Evolutionary conservation across 2,329 filamentous ascomycete genomes (phyloP).

Genomic region (Golovinomyces cichoracearum): DNA sequence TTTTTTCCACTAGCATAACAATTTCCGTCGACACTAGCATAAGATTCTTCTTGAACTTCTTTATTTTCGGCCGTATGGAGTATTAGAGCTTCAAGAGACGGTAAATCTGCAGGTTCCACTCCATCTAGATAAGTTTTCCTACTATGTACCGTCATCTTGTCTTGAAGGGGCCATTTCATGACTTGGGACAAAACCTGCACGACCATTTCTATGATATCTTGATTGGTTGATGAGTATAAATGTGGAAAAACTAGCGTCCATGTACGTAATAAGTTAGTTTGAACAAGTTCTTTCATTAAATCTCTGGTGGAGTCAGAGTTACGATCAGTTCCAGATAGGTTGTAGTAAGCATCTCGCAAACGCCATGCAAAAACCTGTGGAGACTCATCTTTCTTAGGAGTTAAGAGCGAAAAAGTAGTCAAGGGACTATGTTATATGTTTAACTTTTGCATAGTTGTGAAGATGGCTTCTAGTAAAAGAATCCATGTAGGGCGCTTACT

Average conservation of each 20-base stretch:
- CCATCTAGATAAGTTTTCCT: background rate
- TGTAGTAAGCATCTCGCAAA: background rate
- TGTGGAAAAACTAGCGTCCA: background rate
- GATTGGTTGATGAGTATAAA: background rate
- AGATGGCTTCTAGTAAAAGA: background rate
- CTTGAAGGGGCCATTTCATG: background rate
- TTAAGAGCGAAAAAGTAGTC: background rate
- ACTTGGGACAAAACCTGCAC: background rate
- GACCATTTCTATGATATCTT: background rate
- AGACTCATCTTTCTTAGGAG: background rate
- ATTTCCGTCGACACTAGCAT: background rate
- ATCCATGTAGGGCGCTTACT: background rate
- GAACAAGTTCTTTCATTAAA: background rate
- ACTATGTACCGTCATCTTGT: background rate
- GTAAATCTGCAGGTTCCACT: background rate
- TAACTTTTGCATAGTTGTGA: background rate
- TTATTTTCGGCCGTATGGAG: background rate
- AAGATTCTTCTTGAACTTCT: background rate
- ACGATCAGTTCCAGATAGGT: background rate
- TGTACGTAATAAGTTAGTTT: background rate
- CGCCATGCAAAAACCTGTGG: background rate
- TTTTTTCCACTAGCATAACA: background rate
- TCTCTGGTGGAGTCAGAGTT: background rate
- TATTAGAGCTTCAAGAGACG: background rate
- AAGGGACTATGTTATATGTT: background rate